Evolutionary conservation across 441 rosid genomes (phyloP).

Genomic region (Adansonia gregorii): DNA sequence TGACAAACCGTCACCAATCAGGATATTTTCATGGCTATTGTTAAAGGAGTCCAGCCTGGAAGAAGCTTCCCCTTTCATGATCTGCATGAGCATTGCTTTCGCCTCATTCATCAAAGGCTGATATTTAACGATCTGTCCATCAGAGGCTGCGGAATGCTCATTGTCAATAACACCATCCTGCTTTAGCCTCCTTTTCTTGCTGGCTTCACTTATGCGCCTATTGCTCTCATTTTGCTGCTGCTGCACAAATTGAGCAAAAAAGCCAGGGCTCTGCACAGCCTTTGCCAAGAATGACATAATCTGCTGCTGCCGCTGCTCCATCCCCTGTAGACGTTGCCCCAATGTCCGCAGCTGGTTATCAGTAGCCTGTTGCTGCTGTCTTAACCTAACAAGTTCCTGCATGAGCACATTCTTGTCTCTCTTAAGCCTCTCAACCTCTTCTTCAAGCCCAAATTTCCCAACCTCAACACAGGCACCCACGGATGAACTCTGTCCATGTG

Average conservation of each 20-base stretch:
- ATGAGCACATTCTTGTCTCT: slow-evolving; percentile 91
- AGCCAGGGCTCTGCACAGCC: slow-evolving; percentile 90
- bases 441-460: slow-evolving; percentile 87
- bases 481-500: slow-evolving; percentile 64
- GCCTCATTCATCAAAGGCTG: slow-evolving; percentile 76
- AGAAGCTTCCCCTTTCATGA: slow-evolving; percentile 58
- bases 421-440: slow-evolving; percentile 94
- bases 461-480: slow-evolving; percentile 85
- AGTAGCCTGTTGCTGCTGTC: slow-evolving; percentile 91
- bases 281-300: slow-evolving; percentile 94
- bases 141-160: slow-evolving; percentile 51
- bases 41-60: slow-evolving; percentile 54
- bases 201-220: slow-evolving; percentile 64
- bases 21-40: slow-evolving; percentile 49
- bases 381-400: slow-evolving; percentile 92
- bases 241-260: slow-evolving; percentile 89
- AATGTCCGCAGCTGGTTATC: slow-evolving; percentile 73
- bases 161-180: slow-evolving; percentile 60
- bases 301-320: slow-evolving; percentile 97
- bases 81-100: slow-evolving; percentile 65
- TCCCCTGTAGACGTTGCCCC: slow-evolving; percentile 89
- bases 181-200: slow-evolving; percentile 82
- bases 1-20: slow-evolving; percentile 46
- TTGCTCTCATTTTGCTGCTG: slow-evolving; percentile 78
- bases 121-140: slow-evolving; percentile 88